Evolutionary conservation across 1,284 basidiomycete genomes (phyloP).

Genomic region (Wallemia hederae): DNA sequence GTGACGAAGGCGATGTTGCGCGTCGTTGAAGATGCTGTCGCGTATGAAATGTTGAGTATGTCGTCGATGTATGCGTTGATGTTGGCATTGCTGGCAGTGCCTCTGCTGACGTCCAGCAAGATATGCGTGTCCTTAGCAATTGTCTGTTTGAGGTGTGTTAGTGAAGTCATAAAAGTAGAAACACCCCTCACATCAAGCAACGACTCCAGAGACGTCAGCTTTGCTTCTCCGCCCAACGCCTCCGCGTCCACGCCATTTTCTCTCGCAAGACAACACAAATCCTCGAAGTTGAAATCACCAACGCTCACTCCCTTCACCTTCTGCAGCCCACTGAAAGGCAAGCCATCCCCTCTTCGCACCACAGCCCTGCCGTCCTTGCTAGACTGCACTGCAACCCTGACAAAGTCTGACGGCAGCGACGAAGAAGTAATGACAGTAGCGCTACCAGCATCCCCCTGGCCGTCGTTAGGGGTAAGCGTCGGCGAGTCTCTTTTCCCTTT

Average conservation of each 20-base stretch:
- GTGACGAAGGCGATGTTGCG: constrained; percentile 62
- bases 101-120: background rate
- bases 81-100: constrained; percentile 18
- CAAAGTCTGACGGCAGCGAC: constrained; percentile 59
- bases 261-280: constrained; percentile 41
- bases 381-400: constrained; percentile 50
- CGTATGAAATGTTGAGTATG: constrained; percentile 48
- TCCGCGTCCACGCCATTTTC: constrained; percentile 21
- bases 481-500: background rate
- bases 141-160: background rate
- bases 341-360: background rate
- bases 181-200: constrained; percentile 31
- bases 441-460: background rate
- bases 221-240: constrained; percentile 8
- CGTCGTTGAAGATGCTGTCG: constrained; percentile 25
- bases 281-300: constrained; percentile 45
- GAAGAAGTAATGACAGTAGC: constrained; percentile 29
- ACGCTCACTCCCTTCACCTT: constrained; percentile 28
- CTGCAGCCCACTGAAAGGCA: background rate
- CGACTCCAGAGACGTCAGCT: constrained; percentile 38
- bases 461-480: background rate
- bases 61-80: constrained; percentile 55
- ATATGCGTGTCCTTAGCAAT: background rate
- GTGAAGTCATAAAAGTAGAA: background rate
- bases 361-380: background rate